Conservation (phyloP, 192 early-diverging fungal genomes). For the Polychytrium aggregatum region DNA sequence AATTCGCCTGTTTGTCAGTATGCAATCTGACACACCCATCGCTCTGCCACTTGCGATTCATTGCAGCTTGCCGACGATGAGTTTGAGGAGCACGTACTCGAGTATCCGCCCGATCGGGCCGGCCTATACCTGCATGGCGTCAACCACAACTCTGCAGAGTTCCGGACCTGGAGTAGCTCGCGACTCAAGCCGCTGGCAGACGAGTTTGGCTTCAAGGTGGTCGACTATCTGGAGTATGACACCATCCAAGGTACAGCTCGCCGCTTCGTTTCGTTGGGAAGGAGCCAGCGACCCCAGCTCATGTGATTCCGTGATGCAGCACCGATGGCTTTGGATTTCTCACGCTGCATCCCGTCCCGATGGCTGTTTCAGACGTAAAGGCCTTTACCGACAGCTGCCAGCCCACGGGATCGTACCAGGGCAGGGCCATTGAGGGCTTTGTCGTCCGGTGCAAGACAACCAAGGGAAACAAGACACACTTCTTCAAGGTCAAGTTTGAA, state of each 20-base stretch:
- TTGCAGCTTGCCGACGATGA: constrained; percentile 82
- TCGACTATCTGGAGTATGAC: constrained; percentile 40
- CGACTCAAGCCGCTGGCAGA: constrained; percentile 51
- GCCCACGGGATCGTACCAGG: constrained; percentile 50
- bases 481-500: constrained; percentile 95
- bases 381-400: constrained; percentile 57
- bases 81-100: constrained; percentile 91
- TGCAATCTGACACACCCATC: constrained; percentile 6
- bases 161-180: constrained; percentile 59
- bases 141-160: constrained; percentile 63
- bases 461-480: constrained; percentile 17
- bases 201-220: constrained; percentile 60
- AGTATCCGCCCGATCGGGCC: constrained; percentile 61
- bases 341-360: no score
- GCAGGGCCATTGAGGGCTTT: constrained; percentile 77
- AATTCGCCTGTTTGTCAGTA: background rate
- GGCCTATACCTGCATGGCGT: constrained; percentile 90
- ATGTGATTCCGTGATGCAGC: no score
- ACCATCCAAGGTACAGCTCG: constrained; percentile 26
- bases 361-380: no score
- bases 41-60: background rate
- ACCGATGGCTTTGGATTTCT: no score
- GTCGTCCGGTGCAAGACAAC: constrained; percentile 63
- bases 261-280: no score
- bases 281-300: background rate